These are phyloP conservation scores for Artemisia annua DNA, from an alignment of 129 eudicot genomes.

Conservation along the genomic window DNA sequence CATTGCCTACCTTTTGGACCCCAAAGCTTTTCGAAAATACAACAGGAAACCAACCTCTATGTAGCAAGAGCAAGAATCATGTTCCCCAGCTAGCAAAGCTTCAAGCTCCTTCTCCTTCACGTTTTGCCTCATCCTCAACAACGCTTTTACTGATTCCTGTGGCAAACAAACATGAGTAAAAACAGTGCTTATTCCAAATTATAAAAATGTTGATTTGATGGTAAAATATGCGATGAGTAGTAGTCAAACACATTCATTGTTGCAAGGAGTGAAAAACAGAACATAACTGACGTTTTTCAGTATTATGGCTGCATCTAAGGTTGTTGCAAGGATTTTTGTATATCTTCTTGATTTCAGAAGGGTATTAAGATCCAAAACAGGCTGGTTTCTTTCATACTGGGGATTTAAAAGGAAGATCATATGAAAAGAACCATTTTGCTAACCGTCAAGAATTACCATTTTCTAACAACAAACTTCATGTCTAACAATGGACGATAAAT, in stretches of 20 bases:
- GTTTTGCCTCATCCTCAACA: slow-evolving; percentile 63
- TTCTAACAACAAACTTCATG: not conserved
- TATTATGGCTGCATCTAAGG: not conserved
- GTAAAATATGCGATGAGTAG: too few relatives aligned
- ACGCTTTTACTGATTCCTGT: slow-evolving; percentile 74
- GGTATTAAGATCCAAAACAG: not conserved
- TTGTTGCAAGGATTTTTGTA: not conserved
- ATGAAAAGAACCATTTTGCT: not conserved
- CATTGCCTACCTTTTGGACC: not conserved
- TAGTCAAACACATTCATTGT: not conserved
- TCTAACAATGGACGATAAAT: not conserved
- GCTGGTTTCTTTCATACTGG: not conserved
- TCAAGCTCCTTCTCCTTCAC: slow-evolving; percentile 82
- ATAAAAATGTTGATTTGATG: too few relatives aligned
- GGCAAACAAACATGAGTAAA: slow-evolving; percentile 16
- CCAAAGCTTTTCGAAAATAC: not conserved
- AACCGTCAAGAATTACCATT: not conserved
- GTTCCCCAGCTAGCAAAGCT: slow-evolving; percentile 89
- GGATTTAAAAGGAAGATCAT: not conserved
- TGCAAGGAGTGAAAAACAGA: not conserved
- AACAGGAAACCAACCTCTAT: slow-evolving; percentile 58
- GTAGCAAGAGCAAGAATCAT: slow-evolving; percentile 89
- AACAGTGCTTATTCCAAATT: too few relatives aligned
- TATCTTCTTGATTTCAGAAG: not conserved
- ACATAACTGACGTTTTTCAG: not conserved